Base-by-base conservation (phyloP, 495 filamentous ascomycete species). In the Podospora appendiculata region DNA sequence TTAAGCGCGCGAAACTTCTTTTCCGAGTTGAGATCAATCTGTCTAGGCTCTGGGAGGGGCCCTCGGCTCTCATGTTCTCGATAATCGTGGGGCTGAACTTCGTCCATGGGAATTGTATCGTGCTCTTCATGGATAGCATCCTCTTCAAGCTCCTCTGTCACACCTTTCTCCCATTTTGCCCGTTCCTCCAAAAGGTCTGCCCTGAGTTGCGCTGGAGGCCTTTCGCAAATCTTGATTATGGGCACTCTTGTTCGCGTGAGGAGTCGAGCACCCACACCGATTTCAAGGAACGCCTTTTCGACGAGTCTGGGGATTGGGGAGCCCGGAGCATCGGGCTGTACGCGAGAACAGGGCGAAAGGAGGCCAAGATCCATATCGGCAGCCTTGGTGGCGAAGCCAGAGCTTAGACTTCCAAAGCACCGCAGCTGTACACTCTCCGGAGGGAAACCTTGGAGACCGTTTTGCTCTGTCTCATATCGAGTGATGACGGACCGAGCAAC, bases 181-280 rank as follows among this genome's bases (percentile, higher is more conserved):
- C 84, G 73, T 47, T 80, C 81, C 35, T 77, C 72, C n/a, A 72
- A 50, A 3, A 89, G 70, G 13, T 69, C 71, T 4, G 54, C 39
- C 13, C 71, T 70, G 13, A 89, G 73, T 18, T 76, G 64, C 6
- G 66, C 58, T 0, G 73, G 72, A 6, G 87, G 87, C 51, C 76
- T 79, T 60, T 90, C 78, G 66, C 86, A 90, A 33, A 94, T 69
- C 57, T 89, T 89, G 60, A 94, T 82, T 51, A 93, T 91, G 18
- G 89, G 89, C 32, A 90, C 82, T 55, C 88, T 77, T 8, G 89
- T 90, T 36, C 74, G 76, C 17, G 84, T 82, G 8, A 91, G 75
- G 8, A 92, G 66, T 1, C 84, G 74, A 17, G 84, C 86, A 39
- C 85, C 85, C 52, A 81, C 81, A 0, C 85, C 86, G 34, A 73